Base-by-base conservation (phyloP, 2,329 filamentous ascomycete genomes). In the Akanthomyces muscarius region DNA sequence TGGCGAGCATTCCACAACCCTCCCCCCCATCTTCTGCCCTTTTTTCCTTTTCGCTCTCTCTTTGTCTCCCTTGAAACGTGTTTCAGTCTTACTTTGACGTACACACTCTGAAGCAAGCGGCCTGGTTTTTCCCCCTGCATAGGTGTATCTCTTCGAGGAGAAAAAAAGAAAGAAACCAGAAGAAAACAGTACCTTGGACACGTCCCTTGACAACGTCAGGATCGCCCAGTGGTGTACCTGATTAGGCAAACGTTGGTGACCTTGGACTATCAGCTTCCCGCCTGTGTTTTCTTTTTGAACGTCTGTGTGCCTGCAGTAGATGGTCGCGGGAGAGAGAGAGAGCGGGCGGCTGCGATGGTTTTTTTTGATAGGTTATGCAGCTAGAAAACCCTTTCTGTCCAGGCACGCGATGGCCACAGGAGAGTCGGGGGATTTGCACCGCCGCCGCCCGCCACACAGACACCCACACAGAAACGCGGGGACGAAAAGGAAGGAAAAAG, bases 21-120 rank as follows among this genome's bases (percentile, higher is more conserved):
- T n/a, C 41, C 8, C n/a, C 5, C 14, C n/a, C 13, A 5, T 18
- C 11, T 30, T n/a, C 23, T 4, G 7, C 42, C 42, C 41, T 41
- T 41, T 51, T 28, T 42, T n/a, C 25, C 28, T n/a, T 13, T 36
- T 13, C 13, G 28, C 16, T 25, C 18, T 50, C 21, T 21, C 21
- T 30, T 36, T 41, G n/a, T 42, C 36, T 61, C 50, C 58, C 50
- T 60, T 61, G 48, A 45, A 53, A 61, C n/a, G 38, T 36, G 58
- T 53, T 61, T 61, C 48, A 45, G 28, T n/a, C 42, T 45, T 57
- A n/a, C 18, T 21, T 53, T 13, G 14, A 18, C 23, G 13, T 11
- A 53, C 21, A 30, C 50, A 30, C 47, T 51, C 21, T 23, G n/a
- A 36, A 36, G 5, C 33, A 36, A 11, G 33, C 10, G 8, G 33